Evolutionary conservation across 164 flowering plant genomes (phyloP).

Genomic region (Amborella trichopoda): DNA sequence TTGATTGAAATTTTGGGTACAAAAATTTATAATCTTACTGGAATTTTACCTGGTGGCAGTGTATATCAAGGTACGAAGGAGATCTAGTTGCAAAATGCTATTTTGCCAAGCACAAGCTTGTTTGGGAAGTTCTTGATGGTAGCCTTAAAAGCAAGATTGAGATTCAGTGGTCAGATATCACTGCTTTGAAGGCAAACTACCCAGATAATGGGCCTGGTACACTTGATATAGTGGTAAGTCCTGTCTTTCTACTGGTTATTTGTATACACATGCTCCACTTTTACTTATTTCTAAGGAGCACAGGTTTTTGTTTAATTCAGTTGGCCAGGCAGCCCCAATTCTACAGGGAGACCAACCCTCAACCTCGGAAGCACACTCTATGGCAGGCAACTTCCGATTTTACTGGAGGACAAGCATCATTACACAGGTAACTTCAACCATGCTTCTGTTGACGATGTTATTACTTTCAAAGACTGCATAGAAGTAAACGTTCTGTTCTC

Average conservation of each 20-base stretch:
- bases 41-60: too few relatives aligned
- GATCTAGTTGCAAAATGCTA: constrained; percentile 87
- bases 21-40: too few relatives aligned
- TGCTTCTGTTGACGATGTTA: too few relatives aligned
- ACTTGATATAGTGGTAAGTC: constrained; percentile 63
- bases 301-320: constrained; percentile 20
- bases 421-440: constrained; percentile 49
- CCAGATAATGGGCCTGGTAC: constrained; percentile 53
- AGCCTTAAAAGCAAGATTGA: constrained; percentile 86
- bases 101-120: constrained; percentile 84
- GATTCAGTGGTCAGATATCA: constrained; percentile 88
- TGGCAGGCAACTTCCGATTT: constrained; percentile 88
- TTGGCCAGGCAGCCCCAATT: constrained; percentile 73
- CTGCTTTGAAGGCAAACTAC: constrained; percentile 58
- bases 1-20: too few relatives aligned
- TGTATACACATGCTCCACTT: neutral
- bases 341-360: constrained; percentile 84
- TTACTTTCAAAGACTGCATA: too few relatives aligned
- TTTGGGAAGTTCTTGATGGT: constrained; percentile 88
- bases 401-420: constrained; percentile 69
- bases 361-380: constrained; percentile 79
- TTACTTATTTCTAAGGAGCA: neutral
- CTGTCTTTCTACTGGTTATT: neutral
- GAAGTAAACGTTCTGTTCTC: too few relatives aligned
- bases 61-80: constrained; percentile 69